These are phyloP conservation scores for Cystobasidiaceae sp. DNA, from an alignment of 1,284 basidiomycete genomes.

Conservation along the genomic window DNA sequence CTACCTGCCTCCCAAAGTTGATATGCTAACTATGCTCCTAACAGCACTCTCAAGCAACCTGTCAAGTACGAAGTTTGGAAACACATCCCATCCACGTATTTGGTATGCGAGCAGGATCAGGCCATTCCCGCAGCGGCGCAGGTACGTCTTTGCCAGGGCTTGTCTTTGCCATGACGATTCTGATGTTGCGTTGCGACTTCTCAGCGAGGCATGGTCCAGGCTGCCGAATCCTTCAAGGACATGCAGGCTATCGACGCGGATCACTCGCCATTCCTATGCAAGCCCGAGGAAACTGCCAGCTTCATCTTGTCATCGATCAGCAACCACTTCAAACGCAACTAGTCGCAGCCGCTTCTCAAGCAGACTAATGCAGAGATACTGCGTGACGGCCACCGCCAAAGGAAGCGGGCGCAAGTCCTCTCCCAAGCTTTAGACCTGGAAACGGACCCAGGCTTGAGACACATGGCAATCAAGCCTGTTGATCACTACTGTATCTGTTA, in stretches of 20 bases:
- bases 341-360: too few relatives aligned
- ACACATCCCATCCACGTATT: constrained; percentile 33
- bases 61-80: constrained; percentile 33
- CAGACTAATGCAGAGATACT: too few relatives aligned
- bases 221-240: constrained; percentile 26
- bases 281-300: constrained; percentile 29
- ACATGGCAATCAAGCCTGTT: too few relatives aligned
- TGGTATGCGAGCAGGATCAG: constrained; percentile 33
- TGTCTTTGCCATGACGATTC: too few relatives aligned
- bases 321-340: neutral
- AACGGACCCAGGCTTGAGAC: too few relatives aligned
- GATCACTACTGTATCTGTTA: too few relatives aligned
- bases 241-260: constrained; percentile 26
- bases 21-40: neutral
- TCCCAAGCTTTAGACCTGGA: too few relatives aligned
- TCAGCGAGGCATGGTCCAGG: constrained; percentile 31
- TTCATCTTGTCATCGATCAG: constrained; percentile 21
- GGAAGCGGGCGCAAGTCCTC: too few relatives aligned
- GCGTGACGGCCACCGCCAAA: too few relatives aligned
- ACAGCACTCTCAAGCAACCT: constrained; percentile 8
- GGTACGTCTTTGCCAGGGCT: too few relatives aligned
- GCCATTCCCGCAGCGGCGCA: constrained; percentile 31
- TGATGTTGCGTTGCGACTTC: too few relatives aligned
- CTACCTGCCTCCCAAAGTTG: too few relatives aligned
- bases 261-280: constrained; percentile 33